Evolutionary conservation across 2,329 filamentous ascomycete species (phyloP).

Genomic region (Talaromyces sp.): DNA sequence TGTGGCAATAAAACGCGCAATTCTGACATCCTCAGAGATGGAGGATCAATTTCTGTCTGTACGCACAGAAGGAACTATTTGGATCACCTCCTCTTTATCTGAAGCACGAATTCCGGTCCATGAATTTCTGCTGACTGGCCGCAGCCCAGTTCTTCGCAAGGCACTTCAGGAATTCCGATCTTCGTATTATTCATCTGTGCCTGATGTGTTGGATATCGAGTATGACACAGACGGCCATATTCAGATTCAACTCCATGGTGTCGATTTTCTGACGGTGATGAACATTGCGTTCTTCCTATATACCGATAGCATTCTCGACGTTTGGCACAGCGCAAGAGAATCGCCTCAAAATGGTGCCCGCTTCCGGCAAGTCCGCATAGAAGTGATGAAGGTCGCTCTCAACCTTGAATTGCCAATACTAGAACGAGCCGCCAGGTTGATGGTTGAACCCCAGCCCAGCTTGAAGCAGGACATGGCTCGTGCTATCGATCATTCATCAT

Average conservation of each 20-base stretch:
- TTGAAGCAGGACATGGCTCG: constrained; percentile 70
- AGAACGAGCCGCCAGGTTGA: constrained; percentile 76
- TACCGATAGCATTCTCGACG: constrained; percentile 75
- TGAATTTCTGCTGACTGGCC: constrained; percentile 74
- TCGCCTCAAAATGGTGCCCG: constrained; percentile 67
- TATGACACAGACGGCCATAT: constrained; percentile 54
- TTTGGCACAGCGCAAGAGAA: constrained; percentile 78
- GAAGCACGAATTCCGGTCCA: constrained; percentile 78
- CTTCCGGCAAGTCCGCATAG: constrained; percentile 77
- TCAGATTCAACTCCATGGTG: constrained; percentile 66
- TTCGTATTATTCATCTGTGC: constrained; percentile 57
- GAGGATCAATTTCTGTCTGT: constrained; percentile 43
- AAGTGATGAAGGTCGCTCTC: constrained; percentile 84
- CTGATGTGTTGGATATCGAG: constrained; percentile 64
- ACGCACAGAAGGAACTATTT: constrained; percentile 36
- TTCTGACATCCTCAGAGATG: constrained; percentile 50
- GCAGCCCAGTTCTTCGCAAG: constrained; percentile 70
- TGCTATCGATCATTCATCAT: constrained; percentile 69
- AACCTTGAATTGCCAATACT: constrained; percentile 70
- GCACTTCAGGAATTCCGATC: constrained; percentile 62
- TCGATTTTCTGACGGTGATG: constrained; percentile 78
- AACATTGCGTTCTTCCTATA: constrained; percentile 82
- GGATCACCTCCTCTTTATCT: constrained; percentile 61
- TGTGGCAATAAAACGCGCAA: constrained; percentile 41
- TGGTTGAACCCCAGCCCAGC: constrained; percentile 65